phyloP scores from a whole-genome alignment of 2,329 filamentous ascomycete species.

The Magnaporthiopsis incrustans region DNA sequence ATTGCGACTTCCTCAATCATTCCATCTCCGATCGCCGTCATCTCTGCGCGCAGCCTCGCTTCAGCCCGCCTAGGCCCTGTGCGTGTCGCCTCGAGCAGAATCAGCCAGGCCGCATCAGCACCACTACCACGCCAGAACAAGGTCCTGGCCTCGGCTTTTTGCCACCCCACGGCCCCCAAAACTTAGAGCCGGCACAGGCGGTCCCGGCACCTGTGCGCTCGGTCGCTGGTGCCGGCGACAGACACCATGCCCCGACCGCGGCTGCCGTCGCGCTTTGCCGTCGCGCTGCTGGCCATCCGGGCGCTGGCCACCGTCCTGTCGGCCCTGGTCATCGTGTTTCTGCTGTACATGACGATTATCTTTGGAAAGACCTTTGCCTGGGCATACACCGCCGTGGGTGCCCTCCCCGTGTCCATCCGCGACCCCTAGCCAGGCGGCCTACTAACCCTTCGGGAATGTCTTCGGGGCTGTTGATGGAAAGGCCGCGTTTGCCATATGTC shows the following conservation, averaged over 20 bases:
- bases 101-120: too few species aligned
- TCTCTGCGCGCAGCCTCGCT: too few species aligned
- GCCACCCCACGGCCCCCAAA: not conserved
- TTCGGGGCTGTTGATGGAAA: not conserved
- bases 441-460: not conserved
- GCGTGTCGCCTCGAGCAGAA: too few species aligned
- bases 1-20: too few species aligned
- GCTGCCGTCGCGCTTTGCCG: conserved; percentile 1
- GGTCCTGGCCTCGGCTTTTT: too few species aligned
- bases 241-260: conserved; percentile 3
- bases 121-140: too few species aligned
- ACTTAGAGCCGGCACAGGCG: not conserved
- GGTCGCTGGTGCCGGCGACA: not conserved
- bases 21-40: too few species aligned
- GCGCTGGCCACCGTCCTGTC: not conserved
- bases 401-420: too few species aligned
- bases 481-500: conserved; percentile 2
- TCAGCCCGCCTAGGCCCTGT: too few species aligned
- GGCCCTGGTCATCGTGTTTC: conserved; percentile 4
- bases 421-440: not conserved
- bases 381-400: conserved; percentile 4
- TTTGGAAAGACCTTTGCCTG: conserved; percentile 6
- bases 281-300: not conserved
- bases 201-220: not conserved
- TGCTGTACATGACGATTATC: conserved; percentile 6